Conservation (phyloP, 2,329 filamentous ascomycete species). For the Aspergillus carbonarius region DNA sequence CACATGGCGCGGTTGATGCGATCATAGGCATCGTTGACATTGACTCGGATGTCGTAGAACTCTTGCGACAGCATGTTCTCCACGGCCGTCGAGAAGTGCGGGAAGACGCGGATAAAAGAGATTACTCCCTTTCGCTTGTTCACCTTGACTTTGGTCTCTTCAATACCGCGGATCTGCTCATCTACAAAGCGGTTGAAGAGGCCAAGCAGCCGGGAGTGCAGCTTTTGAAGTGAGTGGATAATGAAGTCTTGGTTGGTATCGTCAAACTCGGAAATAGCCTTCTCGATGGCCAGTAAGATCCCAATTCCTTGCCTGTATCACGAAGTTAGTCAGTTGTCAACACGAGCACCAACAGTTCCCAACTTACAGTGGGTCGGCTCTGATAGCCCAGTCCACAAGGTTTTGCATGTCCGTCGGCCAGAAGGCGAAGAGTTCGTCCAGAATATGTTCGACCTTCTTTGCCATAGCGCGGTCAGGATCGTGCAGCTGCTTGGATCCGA, state of each 20-base stretch:
- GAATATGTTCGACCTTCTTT: slow-evolving; percentile 77
- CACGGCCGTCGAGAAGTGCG: slow-evolving; percentile 75
- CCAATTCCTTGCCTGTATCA: slow-evolving; percentile 76
- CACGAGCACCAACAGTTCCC: background rate
- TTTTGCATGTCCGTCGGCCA: slow-evolving; percentile 74
- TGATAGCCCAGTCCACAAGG: slow-evolving; percentile 80
- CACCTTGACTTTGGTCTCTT: slow-evolving; percentile 98
- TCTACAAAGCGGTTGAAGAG: slow-evolving; percentile 88
- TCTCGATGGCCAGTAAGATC: slow-evolving; percentile 76
- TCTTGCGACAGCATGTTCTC: slow-evolving; percentile 75
- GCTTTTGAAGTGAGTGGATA: slow-evolving; percentile 72
- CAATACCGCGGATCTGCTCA: slow-evolving; percentile 90
- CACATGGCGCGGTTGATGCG: slow-evolving; percentile 95
- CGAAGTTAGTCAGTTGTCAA: slow-evolving; percentile 18
- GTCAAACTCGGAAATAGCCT: slow-evolving; percentile 73
- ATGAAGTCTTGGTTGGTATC: slow-evolving; percentile 94
- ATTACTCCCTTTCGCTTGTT: slow-evolving; percentile 98
- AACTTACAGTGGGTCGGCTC: slow-evolving; percentile 76
- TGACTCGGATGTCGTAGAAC: slow-evolving; percentile 67
- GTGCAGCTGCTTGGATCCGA: slow-evolving; percentile 73
- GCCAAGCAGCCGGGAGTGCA: slow-evolving; percentile 70
- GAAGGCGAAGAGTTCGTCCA: slow-evolving; percentile 86
- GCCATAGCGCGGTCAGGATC: slow-evolving; percentile 86
- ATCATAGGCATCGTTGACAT: slow-evolving; percentile 82
- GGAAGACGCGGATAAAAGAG: slow-evolving; percentile 91